A percentile compares a stretch with the other conserved stretches of the same genome.
These are phyloP conservation scores for Populus deltoides DNA, from an alignment of 345 rosid species.

Conservation along the genomic window DNA sequence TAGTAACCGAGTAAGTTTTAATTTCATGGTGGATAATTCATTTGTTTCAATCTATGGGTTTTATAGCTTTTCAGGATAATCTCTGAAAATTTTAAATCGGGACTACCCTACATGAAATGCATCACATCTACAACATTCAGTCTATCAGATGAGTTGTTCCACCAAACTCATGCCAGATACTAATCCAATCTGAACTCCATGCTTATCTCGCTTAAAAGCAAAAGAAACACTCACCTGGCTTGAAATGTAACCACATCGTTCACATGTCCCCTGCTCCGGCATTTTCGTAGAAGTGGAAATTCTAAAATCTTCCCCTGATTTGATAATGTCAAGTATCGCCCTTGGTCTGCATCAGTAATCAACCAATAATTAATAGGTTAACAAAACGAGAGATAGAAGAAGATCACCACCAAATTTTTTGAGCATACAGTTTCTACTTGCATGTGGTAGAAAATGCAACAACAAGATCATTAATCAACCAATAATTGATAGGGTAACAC, in stretches of 20 bases:
- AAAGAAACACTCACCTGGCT: constrained; percentile 66
- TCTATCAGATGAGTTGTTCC: background rate
- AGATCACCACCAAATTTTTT: background rate
- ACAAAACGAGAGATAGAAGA: background rate
- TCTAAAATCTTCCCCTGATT: constrained; percentile 86
- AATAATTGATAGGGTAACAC: background rate
- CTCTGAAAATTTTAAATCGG: background rate
- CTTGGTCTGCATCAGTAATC: constrained; percentile 61
- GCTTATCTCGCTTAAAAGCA: background rate
- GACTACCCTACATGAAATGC: background rate
- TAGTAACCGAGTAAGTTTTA: too few relatives aligned
- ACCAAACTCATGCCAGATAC: background rate
- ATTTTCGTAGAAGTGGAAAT: constrained; percentile 74
- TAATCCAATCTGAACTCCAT: background rate
- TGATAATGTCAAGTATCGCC: constrained; percentile 83
- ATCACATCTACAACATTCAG: background rate
- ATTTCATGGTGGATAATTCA: too few relatives aligned
- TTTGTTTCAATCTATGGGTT: too few relatives aligned
- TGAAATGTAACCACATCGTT: constrained; percentile 88
- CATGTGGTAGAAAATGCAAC: background rate
- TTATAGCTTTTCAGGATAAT: too few relatives aligned
- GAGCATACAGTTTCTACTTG: background rate
- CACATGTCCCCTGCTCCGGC: constrained; percentile 97
- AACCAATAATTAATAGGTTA: background rate
- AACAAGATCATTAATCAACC: constrained; percentile 5